Base-by-base conservation (phyloP, 306 rosid species). In the Pyrus pyrifolia region DNA sequence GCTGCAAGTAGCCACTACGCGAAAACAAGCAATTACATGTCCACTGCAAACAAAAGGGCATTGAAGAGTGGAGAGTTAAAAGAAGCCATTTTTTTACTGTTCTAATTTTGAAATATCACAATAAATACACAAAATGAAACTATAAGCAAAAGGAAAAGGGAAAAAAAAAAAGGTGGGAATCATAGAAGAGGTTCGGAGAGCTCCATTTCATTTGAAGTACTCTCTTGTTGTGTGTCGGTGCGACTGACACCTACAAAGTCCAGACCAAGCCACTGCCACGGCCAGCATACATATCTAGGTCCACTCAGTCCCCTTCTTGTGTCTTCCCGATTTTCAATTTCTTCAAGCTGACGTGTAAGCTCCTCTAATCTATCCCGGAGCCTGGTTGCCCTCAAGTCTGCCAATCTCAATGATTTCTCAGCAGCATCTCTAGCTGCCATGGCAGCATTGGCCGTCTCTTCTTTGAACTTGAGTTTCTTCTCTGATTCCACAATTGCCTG, bases 381-480 rank as follows among this genome's bases (percentile, higher is more conserved):
- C 89, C 98, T 89, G 5, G 99, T 83, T 15, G 97, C 96, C 85
- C 99, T 91, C 60, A 76, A 51, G 82, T 96, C 98, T 10, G 98
- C 99, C 82, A 96, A 75, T 85, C 46, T 91, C 64, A 96, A 83
- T 64, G 98, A 96, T 75, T 96, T 92, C 87, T 96, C 98, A 18
- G 99, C 98, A 69, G 99, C 99, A 86, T 96, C 97, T 91, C 98
- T 93, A 59, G 99, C 99, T 55, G 97, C 97, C 96, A 96, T 96
- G 73, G 99, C 99, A 79, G 99, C 99, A 69, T 86, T 78, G 66
- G 97, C 92, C 6, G 97, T 92, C 85, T 96, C 98, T 89, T 92
- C 99, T 83, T 96, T 96, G 87, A 96, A 92, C 83, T 85, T 92
- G 78, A 92, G 96, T 79, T 92, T 96, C 78, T 92, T 92, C 80